These are phyloP conservation scores for Paecilomyces dactylethromorphus DNA, from an alignment of 2,329 filamentous ascomycete genomes.

Conservation along the genomic window DNA sequence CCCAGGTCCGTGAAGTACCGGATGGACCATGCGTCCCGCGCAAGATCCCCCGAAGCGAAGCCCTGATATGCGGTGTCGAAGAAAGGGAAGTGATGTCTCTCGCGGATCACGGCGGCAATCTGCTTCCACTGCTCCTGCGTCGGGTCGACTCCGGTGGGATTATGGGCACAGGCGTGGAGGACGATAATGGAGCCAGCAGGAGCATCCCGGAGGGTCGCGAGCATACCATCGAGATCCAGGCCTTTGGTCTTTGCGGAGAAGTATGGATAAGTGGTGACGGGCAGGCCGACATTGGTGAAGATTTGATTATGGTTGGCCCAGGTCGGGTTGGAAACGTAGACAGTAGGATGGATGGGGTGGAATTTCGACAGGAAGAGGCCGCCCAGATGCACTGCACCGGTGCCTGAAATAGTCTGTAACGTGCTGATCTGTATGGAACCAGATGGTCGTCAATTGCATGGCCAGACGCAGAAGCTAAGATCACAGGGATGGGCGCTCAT, in stretches of 20 bases:
- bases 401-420: constrained; percentile 94
- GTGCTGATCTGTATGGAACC: constrained; percentile 51
- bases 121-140: constrained; percentile 91
- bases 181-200: constrained; percentile 78
- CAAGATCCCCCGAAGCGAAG: constrained; percentile 86
- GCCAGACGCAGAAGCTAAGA: not conserved
- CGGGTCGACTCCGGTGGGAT: constrained; percentile 94
- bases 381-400: constrained; percentile 88
- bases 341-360: constrained; percentile 61
- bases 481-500: not conserved
- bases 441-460: not conserved
- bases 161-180: constrained; percentile 93
- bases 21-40: constrained; percentile 82
- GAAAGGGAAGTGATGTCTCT: constrained; percentile 88
- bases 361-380: constrained; percentile 91
- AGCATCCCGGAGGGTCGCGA: constrained; percentile 61
- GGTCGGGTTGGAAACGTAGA: constrained; percentile 91
- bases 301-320: constrained; percentile 99
- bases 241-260: constrained; percentile 84
- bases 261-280: constrained; percentile 82
- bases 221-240: constrained; percentile 88
- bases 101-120: constrained; percentile 68
- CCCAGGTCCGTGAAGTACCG: constrained; percentile 91
- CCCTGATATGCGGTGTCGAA: constrained; percentile 98
- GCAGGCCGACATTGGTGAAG: constrained; percentile 80